These are phyloP conservation scores for Cercospora sp. DNA, from an alignment of 2,329 filamentous ascomycete genomes.

Conservation along the genomic window DNA sequence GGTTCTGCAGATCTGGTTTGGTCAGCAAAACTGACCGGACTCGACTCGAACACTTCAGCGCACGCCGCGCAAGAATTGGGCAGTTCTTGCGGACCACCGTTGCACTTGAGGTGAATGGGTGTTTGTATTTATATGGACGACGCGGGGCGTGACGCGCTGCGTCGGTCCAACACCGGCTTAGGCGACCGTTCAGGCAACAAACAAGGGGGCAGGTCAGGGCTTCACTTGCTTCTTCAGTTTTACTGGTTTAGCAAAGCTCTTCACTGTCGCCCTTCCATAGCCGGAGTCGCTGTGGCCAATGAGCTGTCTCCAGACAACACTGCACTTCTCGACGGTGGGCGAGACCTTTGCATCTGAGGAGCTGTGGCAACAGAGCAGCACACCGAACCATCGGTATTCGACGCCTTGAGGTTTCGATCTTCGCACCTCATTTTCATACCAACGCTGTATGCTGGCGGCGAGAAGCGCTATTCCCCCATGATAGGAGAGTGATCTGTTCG, in stretches of 20 bases:
- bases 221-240: background rate
- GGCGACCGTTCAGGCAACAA: background rate
- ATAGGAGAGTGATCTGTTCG: background rate
- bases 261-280: background rate
- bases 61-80: background rate
- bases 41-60: background rate
- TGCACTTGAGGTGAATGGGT: background rate
- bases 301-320: background rate
- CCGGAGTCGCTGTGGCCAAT: background rate
- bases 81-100: background rate
- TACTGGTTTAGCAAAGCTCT: background rate
- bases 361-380: background rate
- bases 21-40: background rate
- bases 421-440: background rate
- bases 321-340: background rate
- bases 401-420: background rate
- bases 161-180: background rate
- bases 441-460: background rate
- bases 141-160: background rate
- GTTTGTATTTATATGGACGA: conserved; percentile 7
- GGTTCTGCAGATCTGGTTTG: background rate
- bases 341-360: background rate
- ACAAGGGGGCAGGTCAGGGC: background rate
- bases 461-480: background rate
- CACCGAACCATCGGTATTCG: background rate